Conservation (phyloP, 345 rosid genomes). For the Murraya paniculata region DNA sequence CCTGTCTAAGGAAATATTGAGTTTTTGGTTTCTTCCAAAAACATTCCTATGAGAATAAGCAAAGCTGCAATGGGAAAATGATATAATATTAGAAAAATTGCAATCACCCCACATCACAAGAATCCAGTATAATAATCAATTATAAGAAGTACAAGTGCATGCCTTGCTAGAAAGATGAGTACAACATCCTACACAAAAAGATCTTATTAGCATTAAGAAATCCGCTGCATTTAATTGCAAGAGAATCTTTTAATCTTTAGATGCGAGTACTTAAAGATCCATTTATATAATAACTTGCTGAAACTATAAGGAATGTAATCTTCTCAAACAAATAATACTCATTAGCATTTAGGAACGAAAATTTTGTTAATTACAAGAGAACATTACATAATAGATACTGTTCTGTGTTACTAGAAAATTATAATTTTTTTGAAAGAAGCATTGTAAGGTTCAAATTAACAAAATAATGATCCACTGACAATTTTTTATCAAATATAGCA, state of each 20-base stretch:
- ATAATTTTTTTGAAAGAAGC: too few species aligned
- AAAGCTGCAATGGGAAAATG: constrained; percentile 57
- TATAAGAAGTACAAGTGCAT: background rate
- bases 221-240: background rate
- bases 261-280: background rate
- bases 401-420: background rate
- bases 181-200: background rate
- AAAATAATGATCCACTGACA: background rate
- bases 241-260: background rate
- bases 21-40: constrained; percentile 90
- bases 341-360: background rate
- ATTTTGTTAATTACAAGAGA: background rate
- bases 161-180: background rate
- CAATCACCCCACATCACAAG: background rate
- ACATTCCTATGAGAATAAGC: constrained; percentile 96
- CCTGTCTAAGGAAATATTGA: constrained; percentile 83
- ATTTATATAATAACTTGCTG: background rate
- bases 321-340: background rate
- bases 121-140: background rate
- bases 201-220: background rate
- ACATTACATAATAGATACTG: background rate
- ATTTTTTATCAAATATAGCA: background rate
- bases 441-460: background rate
- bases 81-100: background rate
- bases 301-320: background rate